These are phyloP conservation scores for Talaromyces borbonicus DNA, from an alignment of 495 filamentous ascomycete genomes.

Conservation along the genomic window DNA sequence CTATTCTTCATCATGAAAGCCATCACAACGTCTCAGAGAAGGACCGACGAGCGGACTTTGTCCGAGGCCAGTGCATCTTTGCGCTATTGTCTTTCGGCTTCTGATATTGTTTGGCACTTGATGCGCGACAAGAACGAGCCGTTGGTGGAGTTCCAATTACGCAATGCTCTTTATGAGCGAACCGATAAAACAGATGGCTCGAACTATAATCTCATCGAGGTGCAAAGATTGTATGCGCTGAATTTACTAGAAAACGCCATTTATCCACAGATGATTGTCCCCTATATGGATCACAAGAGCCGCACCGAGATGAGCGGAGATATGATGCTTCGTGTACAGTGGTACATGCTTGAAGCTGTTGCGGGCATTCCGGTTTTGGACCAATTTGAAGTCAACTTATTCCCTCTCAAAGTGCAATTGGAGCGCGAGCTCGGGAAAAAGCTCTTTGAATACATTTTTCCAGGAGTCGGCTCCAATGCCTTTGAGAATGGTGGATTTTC, in stretches of 20 bases:
- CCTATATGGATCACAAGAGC: slow-evolving; percentile 62
- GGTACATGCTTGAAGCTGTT: slow-evolving; percentile 97
- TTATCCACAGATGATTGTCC: slow-evolving; percentile 91
- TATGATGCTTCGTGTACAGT: slow-evolving; percentile 85
- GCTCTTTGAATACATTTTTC: slow-evolving; percentile 97
- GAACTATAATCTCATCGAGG: slow-evolving; percentile 82
- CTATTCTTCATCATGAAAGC: slow-evolving; percentile 99
- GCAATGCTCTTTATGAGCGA: slow-evolving; percentile 81
- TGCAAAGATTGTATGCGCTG: slow-evolving; percentile 71
- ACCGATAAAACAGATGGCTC: slow-evolving; percentile 96
- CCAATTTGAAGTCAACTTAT: slow-evolving; percentile 89
- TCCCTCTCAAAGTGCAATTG: slow-evolving; percentile 88
- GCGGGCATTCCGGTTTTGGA: slow-evolving; percentile 96
- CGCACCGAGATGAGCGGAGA: slow-evolving; percentile 40
- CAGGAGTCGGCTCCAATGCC: slow-evolving; percentile 53
- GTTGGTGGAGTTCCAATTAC: slow-evolving; percentile 86
- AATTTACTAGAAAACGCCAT: slow-evolving; percentile 85
- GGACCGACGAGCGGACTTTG: slow-evolving; percentile 58
- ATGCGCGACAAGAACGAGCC: slow-evolving; percentile 77
- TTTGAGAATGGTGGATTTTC: slow-evolving; percentile 59
- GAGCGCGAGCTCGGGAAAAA: slow-evolving; percentile 89
- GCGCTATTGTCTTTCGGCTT: slow-evolving; percentile 80
- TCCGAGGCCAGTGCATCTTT: slow-evolving; percentile 67
- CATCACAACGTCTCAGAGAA: slow-evolving; percentile 90
- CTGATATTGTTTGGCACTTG: slow-evolving; percentile 95